Percentiles rank a stretch among this genome's conserved stretches.
These are phyloP conservation scores for Fusarium concolor DNA, from an alignment of 2,329 filamentous ascomycete species.

Conservation along the genomic window DNA sequence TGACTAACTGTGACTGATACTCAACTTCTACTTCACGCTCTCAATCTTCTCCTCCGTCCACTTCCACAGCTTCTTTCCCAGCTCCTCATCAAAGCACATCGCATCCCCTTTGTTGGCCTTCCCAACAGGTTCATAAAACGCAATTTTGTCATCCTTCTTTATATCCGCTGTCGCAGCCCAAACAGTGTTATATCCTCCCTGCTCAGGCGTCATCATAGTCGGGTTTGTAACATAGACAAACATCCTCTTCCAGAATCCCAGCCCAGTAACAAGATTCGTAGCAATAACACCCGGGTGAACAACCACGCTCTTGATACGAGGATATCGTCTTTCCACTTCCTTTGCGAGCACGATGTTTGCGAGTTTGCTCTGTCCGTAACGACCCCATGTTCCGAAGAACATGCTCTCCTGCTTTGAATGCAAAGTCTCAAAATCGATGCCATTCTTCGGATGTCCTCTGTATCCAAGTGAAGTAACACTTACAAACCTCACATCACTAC, in stretches of 20 bases:
- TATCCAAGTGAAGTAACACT: slow-evolving; percentile 47
- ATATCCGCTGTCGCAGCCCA: slow-evolving; percentile 49
- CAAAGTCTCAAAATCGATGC: slow-evolving; percentile 48
- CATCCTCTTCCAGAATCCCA: slow-evolving; percentile 42
- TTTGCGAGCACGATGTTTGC: slow-evolving; percentile 61
- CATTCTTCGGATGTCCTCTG: slow-evolving; percentile 41
- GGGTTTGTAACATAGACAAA: slow-evolving; percentile 43
- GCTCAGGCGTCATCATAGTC: slow-evolving; percentile 41
- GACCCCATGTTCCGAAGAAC: slow-evolving; percentile 53
- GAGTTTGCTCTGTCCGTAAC: slow-evolving; percentile 64
- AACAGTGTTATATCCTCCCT: slow-evolving; percentile 48
- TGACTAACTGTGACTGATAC: background rate
- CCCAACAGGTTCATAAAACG: slow-evolving; percentile 48
- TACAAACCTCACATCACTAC: slow-evolving; percentile 41
- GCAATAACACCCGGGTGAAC: slow-evolving; percentile 61
- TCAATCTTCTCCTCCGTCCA: slow-evolving; percentile 49
- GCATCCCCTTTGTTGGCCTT: slow-evolving; percentile 35
- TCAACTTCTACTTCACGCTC: background rate
- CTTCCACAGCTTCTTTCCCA: slow-evolving; percentile 53
- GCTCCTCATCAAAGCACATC: slow-evolving; percentile 43
- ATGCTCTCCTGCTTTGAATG: slow-evolving; percentile 44
- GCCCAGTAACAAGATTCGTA: slow-evolving; percentile 45
- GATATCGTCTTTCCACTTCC: slow-evolving; percentile 58
- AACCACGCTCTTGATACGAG: slow-evolving; percentile 56
- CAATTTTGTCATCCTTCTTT: slow-evolving; percentile 27